Percentiles rank a stretch among this genome's conserved stretches.
Evolutionary conservation across 352 stramenopile species (phyloP).

Genomic region (Phytophthora fragariaefolia): DNA sequence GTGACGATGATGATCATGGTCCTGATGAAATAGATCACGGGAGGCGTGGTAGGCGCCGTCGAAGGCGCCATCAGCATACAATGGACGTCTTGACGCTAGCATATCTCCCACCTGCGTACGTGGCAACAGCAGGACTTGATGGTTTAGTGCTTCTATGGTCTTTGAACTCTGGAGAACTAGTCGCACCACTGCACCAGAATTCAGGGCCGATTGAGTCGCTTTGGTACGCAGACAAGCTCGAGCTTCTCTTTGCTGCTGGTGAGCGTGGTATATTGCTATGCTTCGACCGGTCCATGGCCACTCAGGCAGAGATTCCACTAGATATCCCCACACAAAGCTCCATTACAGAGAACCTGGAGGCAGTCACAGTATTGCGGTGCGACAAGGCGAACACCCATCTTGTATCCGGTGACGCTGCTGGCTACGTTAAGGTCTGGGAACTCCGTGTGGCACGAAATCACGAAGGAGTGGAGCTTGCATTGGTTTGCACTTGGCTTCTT

Average conservation of each 20-base stretch:
- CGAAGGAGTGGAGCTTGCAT: constrained; percentile 62
- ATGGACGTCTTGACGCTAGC: constrained; percentile 75
- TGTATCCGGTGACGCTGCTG: constrained; percentile 61
- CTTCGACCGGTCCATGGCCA: constrained; percentile 71
- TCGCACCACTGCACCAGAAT: constrained; percentile 69
- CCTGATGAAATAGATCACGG: constrained; percentile 22
- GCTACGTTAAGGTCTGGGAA: constrained; percentile 74
- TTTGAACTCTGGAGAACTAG: constrained; percentile 77
- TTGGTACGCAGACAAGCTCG: constrained; percentile 72
- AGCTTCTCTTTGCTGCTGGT: constrained; percentile 73
- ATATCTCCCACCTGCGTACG: constrained; percentile 75
- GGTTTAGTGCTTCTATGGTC: constrained; percentile 82
- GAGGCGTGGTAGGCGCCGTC: constrained; percentile 29
- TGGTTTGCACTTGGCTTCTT: constrained; percentile 64
- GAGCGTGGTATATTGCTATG: constrained; percentile 70
- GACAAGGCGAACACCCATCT: constrained; percentile 70
- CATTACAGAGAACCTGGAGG: constrained; percentile 39
- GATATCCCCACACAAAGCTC: constrained; percentile 28
- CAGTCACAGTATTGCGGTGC: constrained; percentile 57
- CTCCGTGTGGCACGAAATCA: constrained; percentile 58
- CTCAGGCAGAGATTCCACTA: constrained; percentile 52
- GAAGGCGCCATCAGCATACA: constrained; percentile 49
- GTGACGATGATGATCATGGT: constrained; percentile 33
- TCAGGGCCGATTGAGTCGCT: constrained; percentile 70
- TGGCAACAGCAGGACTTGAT: constrained; percentile 72